A percentile compares a stretch with the other conserved stretches of the same genome.
phyloP scores from a whole-genome alignment of 768 basidiomycete genomes.

The Chalciporus sphaerocephalus region DNA sequence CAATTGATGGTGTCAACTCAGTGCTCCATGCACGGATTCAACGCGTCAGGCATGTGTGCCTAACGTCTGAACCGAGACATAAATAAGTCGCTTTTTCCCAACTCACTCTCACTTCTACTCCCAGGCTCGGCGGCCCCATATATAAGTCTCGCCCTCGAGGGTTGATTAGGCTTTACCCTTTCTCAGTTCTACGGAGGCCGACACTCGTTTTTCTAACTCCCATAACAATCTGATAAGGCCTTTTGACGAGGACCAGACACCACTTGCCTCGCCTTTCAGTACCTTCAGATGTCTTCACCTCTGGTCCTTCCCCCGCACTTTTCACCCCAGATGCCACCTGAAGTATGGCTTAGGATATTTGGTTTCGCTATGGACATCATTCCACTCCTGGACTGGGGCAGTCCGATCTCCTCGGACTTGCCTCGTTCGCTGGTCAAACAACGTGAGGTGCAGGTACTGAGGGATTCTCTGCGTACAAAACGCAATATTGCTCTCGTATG shows the following conservation, averaged over 20 bases:
- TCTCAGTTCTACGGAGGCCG: slow-evolving; percentile 1
- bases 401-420: slow-evolving; percentile 13
- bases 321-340: slow-evolving; percentile 21
- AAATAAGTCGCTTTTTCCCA: slow-evolving; percentile 1
- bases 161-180: background rate
- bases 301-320: background rate
- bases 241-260: background rate
- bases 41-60: background rate
- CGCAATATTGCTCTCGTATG: slow-evolving; percentile 23
- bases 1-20: too few species aligned
- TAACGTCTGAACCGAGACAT: background rate
- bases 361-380: slow-evolving; percentile 14
- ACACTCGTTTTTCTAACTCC: background rate
- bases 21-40: background rate
- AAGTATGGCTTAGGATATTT: slow-evolving; percentile 29
- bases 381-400: slow-evolving; percentile 10
- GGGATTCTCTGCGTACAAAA: slow-evolving; percentile 22
- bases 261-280: background rate
- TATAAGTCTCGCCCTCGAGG: slow-evolving; percentile 5
- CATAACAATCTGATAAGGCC: background rate
- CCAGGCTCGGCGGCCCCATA: slow-evolving; percentile 14
- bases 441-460: slow-evolving; percentile 13
- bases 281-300: slow-evolving; percentile 9
- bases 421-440: slow-evolving; percentile 16
- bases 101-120: slow-evolving; percentile 4